A percentile compares a stretch with the other conserved stretches of the same genome.
Evolutionary conservation across 1,284 basidiomycete genomes (phyloP).

Genomic region (Malassezia restricta): DNA sequence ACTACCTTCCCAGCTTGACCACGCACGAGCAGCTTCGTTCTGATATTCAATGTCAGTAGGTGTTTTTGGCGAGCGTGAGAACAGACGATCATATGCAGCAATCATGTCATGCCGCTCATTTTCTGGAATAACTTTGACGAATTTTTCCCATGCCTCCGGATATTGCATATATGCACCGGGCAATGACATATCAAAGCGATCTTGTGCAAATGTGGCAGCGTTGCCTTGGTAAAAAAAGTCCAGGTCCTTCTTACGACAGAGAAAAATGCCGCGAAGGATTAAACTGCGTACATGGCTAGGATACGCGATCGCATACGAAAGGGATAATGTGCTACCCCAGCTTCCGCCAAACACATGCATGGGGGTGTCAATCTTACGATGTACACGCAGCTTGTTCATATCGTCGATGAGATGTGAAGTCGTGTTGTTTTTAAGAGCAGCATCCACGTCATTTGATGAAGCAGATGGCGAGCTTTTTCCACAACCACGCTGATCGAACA

Average conservation of each 20-base stretch:
- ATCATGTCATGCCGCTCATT: constrained; percentile 66
- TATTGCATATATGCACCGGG: constrained; percentile 49
- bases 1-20: constrained; percentile 50
- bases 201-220: not conserved
- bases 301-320: constrained; percentile 76
- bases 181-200: constrained; percentile 29
- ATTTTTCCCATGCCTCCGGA: constrained; percentile 50
- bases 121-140: constrained; percentile 66
- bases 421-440: constrained; percentile 71
- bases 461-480: constrained; percentile 19
- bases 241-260: constrained; percentile 66
- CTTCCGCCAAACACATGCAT: constrained; percentile 44
- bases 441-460: constrained; percentile 71
- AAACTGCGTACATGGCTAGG: constrained; percentile 68
- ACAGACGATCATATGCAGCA: constrained; percentile 68
- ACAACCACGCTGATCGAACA: constrained; percentile 52
- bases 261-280: constrained; percentile 81
- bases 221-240: constrained; percentile 74
- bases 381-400: constrained; percentile 66
- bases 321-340: constrained; percentile 71
- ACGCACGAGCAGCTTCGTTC: constrained; percentile 65
- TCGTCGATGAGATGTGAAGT: constrained; percentile 90
- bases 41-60: constrained; percentile 46
- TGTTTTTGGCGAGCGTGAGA: constrained; percentile 57
- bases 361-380: constrained; percentile 49